Evolutionary conservation across 2,329 filamentous ascomycete genomes (phyloP).

Genomic region (Aaosphaeria arxii): DNA sequence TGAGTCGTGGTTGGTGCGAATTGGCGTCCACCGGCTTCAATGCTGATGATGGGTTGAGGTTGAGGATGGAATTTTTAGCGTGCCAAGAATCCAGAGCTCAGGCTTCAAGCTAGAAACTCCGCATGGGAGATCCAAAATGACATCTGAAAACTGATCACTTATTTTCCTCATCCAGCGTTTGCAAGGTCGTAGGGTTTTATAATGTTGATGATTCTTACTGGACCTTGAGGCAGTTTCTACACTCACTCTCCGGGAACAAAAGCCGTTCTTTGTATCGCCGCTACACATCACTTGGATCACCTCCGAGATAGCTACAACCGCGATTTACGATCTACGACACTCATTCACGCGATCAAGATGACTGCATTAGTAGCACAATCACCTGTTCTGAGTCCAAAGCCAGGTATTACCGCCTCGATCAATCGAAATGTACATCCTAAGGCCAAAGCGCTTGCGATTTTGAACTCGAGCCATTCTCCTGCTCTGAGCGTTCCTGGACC

Average conservation of each 20-base stretch:
- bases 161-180: too few relatives aligned
- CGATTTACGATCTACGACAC: not conserved
- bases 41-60: not conserved
- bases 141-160: too few relatives aligned
- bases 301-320: too few relatives aligned
- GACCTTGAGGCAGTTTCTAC: too few relatives aligned
- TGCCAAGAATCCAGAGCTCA: too few relatives aligned
- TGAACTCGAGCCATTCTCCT: constrained; percentile 17
- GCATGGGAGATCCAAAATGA: not conserved
- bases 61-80: constrained; percentile 1
- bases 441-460: constrained; percentile 31
- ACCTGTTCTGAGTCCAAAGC: constrained; percentile 4
- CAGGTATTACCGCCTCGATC: constrained; percentile 2
- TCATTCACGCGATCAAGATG: not conserved
- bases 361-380: not conserved
- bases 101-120: not conserved
- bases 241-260: too few relatives aligned
- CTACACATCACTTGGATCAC: too few relatives aligned
- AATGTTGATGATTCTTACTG: too few relatives aligned
- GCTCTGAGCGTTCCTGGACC: constrained; percentile 4
- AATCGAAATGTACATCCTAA: constrained; percentile 9
- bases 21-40: not conserved
- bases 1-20: not conserved
- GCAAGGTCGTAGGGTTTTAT: too few relatives aligned
- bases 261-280: too few relatives aligned